Evolutionary conservation across 331 rosid genomes (phyloP).

Genomic region (Spiraea crenata): DNA sequence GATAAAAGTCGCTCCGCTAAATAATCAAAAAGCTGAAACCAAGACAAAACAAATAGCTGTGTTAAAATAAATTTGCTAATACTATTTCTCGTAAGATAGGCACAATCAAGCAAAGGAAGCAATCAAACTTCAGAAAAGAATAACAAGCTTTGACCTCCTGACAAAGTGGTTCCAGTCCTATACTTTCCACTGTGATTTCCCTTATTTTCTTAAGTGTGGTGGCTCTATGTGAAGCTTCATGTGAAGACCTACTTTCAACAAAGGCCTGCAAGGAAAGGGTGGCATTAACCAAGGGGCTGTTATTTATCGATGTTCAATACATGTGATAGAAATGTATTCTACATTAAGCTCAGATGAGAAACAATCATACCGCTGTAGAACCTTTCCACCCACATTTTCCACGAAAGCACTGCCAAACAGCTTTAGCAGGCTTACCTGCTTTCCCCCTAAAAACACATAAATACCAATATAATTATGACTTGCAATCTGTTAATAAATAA

Average conservation of each 20-base stretch:
- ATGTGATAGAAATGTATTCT: background rate
- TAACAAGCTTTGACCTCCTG: conserved; percentile 47
- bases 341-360: conserved; percentile 11
- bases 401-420: conserved; percentile 79
- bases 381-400: conserved; percentile 93
- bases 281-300: conserved; percentile 16
- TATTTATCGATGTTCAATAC: conserved; percentile 6
- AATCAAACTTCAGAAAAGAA: background rate
- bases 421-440: conserved; percentile 14
- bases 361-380: conserved; percentile 55
- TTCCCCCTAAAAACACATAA: conserved; percentile 45
- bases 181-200: conserved; percentile 53
- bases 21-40: conserved; percentile 70
- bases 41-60: conserved; percentile 16
- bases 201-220: conserved; percentile 42
- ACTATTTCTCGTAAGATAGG: background rate
- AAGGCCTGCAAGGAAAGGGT: conserved; percentile 50
- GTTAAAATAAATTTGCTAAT: background rate
- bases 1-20: conserved; percentile 75
- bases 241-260: conserved; percentile 41
- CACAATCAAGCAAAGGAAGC: conserved; percentile 3
- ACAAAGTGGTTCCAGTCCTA: conserved; percentile 82
- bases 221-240: conserved; percentile 11
- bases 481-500: conserved; percentile 5
- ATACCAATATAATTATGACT: conserved; percentile 18